A percentile compares a stretch with the other conserved stretches of the same genome.
phyloP scores from a whole-genome alignment of 2,329 filamentous ascomycete species.

The Trichoderma arundinaceum region DNA sequence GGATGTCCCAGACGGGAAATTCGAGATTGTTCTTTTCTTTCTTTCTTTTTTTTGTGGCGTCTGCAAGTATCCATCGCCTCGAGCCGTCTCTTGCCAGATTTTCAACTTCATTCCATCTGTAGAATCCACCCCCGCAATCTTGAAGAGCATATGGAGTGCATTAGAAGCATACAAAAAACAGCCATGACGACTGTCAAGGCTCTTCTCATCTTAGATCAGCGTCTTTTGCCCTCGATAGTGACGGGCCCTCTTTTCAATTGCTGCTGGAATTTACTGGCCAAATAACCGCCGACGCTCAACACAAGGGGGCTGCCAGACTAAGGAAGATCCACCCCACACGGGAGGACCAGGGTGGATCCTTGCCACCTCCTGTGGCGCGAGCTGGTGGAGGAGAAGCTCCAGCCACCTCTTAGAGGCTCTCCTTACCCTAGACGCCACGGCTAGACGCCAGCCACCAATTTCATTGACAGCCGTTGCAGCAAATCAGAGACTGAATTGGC shows the following conservation, averaged over 20 bases:
- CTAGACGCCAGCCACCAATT: conserved; percentile 16
- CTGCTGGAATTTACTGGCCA: not conserved
- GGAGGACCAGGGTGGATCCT: conserved; percentile 30
- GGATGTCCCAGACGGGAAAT: not conserved
- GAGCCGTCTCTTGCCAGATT: conserved; percentile 6
- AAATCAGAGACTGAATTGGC: not conserved
- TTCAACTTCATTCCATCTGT: conserved; percentile 1
- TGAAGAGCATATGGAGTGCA: not conserved
- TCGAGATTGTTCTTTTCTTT: not conserved
- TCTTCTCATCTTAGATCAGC: not conserved
- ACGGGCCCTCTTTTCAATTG: conserved; percentile 5
- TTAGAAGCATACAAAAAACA: not conserved
- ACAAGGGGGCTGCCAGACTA: not conserved
- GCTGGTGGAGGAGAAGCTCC: conserved; percentile 34
- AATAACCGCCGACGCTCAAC: conserved; percentile 14
- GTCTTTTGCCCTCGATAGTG: not conserved
- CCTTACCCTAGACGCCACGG: not conserved
- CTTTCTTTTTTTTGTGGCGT: conserved; percentile 2
- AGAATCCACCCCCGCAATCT: not conserved
- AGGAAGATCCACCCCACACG: conserved; percentile 29
- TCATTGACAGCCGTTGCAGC: not conserved
- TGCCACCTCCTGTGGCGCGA: conserved; percentile 39
- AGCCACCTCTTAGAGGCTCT: conserved; percentile 33
- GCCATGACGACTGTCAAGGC: not conserved
- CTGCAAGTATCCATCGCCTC: not conserved